Percentiles rank a stretch among this genome's conserved stretches.
phyloP scores from a whole-genome alignment of 192 early-diverging fungal species.

The Spizellomyces sp. region DNA sequence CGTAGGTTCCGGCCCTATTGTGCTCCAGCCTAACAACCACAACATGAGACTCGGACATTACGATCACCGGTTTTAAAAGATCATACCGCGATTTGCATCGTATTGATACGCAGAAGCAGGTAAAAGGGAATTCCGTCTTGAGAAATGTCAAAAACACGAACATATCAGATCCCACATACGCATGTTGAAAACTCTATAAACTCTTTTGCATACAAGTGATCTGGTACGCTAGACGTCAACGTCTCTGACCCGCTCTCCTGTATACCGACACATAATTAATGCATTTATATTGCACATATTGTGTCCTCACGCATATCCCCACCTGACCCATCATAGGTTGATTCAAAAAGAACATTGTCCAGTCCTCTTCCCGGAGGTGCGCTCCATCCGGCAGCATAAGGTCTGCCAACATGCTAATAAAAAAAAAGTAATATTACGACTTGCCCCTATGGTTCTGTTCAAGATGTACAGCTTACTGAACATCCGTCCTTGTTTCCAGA shows the following conservation, averaged over 20 bases:
- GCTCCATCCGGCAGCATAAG: conserved; percentile 96
- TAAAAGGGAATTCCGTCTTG: no score
- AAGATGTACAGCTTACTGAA: conserved; percentile 59
- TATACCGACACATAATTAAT: no score
- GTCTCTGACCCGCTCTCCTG: no score
- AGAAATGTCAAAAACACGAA: no score
- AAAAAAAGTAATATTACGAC: background rate
- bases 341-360: conserved; percentile 93
- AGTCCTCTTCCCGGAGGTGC: conserved; percentile 90
- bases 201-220: no score
- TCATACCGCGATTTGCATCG: no score
- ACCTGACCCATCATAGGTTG: background rate
- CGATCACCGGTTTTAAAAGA: background rate
- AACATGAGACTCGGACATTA: background rate
- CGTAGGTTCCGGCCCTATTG: conserved; percentile 11
- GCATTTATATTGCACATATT: no score
- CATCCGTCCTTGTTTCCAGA: conserved; percentile 75
- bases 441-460: background rate
- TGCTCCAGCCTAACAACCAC: conserved; percentile 10
- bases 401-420: conserved; percentile 81
- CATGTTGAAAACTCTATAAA: no score
- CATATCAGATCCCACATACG: no score
- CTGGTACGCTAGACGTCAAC: no score
- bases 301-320: background rate
- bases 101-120: no score